Conservation (phyloP, 495 filamentous ascomycete genomes). For the Penicillium riverlandense region DNA sequence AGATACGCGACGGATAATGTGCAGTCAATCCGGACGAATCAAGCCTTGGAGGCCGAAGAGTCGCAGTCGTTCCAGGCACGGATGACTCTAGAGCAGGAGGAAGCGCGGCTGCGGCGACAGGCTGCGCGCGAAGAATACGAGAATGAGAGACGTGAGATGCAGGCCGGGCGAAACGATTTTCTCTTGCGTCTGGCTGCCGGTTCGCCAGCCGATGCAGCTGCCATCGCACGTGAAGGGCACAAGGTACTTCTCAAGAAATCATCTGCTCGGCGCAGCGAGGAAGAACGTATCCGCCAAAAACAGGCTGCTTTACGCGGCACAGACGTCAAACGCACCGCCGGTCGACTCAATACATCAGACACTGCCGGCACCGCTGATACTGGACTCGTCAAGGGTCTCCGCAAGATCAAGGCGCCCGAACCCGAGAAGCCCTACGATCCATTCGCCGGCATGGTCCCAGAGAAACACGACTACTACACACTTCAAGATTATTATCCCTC, state of each 20-base stretch:
- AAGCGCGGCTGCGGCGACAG: constrained; percentile 46
- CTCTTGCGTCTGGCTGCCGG: constrained; percentile 44
- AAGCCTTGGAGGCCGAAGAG: constrained; percentile 46
- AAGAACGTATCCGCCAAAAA: constrained; percentile 41
- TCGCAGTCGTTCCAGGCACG: constrained; percentile 45
- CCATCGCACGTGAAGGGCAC: constrained; percentile 46
- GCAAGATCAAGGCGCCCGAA: constrained; percentile 50
- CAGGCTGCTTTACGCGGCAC: constrained; percentile 33
- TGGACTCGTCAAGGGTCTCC: constrained; percentile 66
- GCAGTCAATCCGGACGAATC: constrained; percentile 49
- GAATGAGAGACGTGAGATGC: constrained; percentile 54
- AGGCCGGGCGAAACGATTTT: constrained; percentile 54
- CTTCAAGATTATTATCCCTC: constrained; percentile 60
- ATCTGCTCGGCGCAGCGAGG: constrained; percentile 41
- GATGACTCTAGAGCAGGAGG: constrained; percentile 65
- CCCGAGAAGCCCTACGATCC: constrained; percentile 82
- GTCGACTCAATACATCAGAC: constrained; percentile 16
- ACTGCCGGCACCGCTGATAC: constrained; percentile 23
- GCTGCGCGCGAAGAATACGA: constrained; percentile 53
- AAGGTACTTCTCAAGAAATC: constrained; percentile 68
- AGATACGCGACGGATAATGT: constrained; percentile 63
- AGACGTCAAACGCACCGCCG: constrained; percentile 23
- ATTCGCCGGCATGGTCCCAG: constrained; percentile 63
- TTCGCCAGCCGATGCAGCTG: constrained; percentile 38
- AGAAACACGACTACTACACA: constrained; percentile 60